These are phyloP conservation scores for Chlamydomonas asymmetrica DNA, from an alignment of 139 green algal species.

Conservation along the genomic window DNA sequence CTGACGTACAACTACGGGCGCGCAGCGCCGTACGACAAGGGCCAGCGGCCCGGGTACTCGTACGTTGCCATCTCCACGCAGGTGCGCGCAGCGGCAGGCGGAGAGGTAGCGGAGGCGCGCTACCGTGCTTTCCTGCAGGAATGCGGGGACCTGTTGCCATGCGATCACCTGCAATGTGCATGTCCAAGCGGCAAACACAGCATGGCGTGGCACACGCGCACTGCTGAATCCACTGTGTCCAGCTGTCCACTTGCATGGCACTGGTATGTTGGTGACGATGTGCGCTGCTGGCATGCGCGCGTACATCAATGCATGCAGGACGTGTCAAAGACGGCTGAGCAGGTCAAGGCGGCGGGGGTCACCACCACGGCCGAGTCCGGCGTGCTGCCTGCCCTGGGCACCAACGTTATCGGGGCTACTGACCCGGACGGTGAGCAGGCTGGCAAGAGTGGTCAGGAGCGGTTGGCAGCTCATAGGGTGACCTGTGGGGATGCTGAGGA, in stretches of 20 bases:
- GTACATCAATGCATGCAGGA: conserved; percentile 52
- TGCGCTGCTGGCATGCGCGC: too few species aligned
- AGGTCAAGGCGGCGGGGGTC: conserved; percentile 51
- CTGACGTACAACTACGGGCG: conserved; percentile 91
- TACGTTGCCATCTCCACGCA: conserved; percentile 63
- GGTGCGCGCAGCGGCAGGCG: conserved; percentile 14
- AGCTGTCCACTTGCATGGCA: neutral
- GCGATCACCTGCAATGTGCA: too few species aligned
- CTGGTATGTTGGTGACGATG: neutral
- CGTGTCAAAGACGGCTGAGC: conserved; percentile 85
- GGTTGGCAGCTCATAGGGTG: too few species aligned
- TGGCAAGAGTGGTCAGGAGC: too few species aligned
- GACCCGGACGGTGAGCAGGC: conserved; percentile 61
- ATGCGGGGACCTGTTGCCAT: too few species aligned
- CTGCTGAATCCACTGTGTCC: too few species aligned
- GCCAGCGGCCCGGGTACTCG: conserved; percentile 82
- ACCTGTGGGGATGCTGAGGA: too few species aligned
- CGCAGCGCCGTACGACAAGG: conserved; percentile 67
- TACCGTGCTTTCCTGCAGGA: too few species aligned
- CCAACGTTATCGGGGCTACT: conserved; percentile 68
- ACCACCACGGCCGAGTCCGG: conserved; percentile 33
- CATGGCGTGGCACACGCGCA: too few species aligned
- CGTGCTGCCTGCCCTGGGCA: conserved; percentile 46
- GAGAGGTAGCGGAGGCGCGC: too few species aligned
- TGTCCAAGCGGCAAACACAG: too few species aligned